Evolutionary conservation across 2,329 filamentous ascomycete genomes (phyloP).

Genomic region (Penicillium sp.): DNA sequence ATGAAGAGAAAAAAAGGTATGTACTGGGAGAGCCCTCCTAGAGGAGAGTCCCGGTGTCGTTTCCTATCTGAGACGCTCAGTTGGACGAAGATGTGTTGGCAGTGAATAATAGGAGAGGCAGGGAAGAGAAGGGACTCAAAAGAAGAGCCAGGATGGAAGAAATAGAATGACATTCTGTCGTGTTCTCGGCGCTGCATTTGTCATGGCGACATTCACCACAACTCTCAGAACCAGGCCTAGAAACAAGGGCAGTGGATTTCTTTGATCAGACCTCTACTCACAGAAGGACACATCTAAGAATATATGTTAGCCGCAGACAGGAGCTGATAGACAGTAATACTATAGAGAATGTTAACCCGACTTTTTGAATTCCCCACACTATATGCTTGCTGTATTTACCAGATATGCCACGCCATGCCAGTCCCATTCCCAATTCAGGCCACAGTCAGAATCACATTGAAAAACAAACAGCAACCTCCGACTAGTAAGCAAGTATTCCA

Average conservation of each 20-base stretch:
- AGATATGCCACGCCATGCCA: conserved; percentile 13
- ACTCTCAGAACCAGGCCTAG: not conserved
- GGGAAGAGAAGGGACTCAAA: not conserved
- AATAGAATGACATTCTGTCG: not conserved
- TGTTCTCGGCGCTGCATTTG: not conserved
- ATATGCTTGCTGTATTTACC: conserved; percentile 17
- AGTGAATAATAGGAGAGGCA: not conserved
- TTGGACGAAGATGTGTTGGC: not conserved
- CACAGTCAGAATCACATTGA: not conserved
- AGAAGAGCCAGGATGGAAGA: not conserved
- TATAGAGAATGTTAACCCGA: conserved; percentile 6
- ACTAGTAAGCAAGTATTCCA: conserved; percentile 1
- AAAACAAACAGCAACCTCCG: not conserved
- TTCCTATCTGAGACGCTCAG: not conserved
- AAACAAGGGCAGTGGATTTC: not conserved
- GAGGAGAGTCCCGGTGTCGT: not conserved
- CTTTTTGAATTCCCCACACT: conserved; percentile 16
- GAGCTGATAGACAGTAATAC: too few species aligned
- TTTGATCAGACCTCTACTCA: not conserved
- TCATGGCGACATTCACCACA: not conserved
- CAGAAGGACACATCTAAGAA: not conserved
- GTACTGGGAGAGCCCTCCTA: not conserved
- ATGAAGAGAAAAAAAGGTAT: not conserved
- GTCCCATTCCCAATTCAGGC: not conserved
- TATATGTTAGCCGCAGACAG: not conserved